A percentile compares a stretch with the other conserved stretches of the same genome.
Conservation (phyloP, 495 filamentous ascomycete genomes). For the Penicilliopsis zonata region DNA sequence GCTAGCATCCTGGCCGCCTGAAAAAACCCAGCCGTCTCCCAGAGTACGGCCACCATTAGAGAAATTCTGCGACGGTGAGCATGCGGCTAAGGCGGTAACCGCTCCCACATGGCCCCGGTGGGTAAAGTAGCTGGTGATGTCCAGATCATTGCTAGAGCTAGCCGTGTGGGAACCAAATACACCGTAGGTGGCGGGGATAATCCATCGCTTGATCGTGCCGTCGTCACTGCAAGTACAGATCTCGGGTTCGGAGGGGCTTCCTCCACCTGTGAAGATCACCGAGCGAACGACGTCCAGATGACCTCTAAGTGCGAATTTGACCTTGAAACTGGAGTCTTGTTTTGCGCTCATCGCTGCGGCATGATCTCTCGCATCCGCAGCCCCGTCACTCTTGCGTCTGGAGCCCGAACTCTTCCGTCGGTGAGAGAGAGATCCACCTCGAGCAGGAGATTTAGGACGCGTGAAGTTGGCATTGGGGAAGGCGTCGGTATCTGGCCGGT, state of each 20-base stretch:
- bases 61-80: slow-evolving; percentile 72
- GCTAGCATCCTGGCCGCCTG: slow-evolving; percentile 87
- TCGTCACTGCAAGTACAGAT: slow-evolving; percentile 96
- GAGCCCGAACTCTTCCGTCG: slow-evolving; percentile 72
- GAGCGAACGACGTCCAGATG: slow-evolving; percentile 89
- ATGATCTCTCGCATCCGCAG: slow-evolving; percentile 34
- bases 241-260: slow-evolving; percentile 87
- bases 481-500: slow-evolving; percentile 67
- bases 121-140: slow-evolving; percentile 86
- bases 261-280: slow-evolving; percentile 91
- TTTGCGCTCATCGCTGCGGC: slow-evolving; percentile 20
- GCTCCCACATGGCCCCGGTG: slow-evolving; percentile 85
- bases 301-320: slow-evolving; percentile 81
- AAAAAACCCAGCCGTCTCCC: slow-evolving; percentile 96
- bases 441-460: slow-evolving; percentile 62
- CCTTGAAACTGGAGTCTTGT: slow-evolving; percentile 69
- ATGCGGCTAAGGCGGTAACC: slow-evolving; percentile 80
- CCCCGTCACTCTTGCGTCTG: slow-evolving; percentile 44
- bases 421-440: slow-evolving; percentile 53
- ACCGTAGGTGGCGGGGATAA: slow-evolving; percentile 70
- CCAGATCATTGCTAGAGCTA: slow-evolving; percentile 56
- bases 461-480: slow-evolving; percentile 77
- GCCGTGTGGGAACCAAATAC: slow-evolving; percentile 40
- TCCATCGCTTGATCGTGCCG: slow-evolving; percentile 91
- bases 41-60: slow-evolving; percentile 73